These are phyloP conservation scores for Dianthus caryophyllus DNA, from an alignment of 148 eudicot genomes.

Conservation along the genomic window DNA sequence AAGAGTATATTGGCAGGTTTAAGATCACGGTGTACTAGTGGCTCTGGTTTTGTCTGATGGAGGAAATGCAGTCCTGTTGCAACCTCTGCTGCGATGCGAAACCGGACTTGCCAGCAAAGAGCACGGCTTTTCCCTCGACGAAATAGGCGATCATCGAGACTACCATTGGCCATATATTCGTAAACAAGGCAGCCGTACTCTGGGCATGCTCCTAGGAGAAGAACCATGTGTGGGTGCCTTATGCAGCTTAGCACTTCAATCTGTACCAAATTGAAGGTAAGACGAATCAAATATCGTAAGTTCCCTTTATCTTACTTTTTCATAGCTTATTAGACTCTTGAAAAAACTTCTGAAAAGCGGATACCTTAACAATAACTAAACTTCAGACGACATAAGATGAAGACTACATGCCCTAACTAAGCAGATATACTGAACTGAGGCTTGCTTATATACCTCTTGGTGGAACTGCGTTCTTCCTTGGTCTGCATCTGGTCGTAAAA, in stretches of 20 bases:
- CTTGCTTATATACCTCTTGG: conserved; percentile 35
- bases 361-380: no score
- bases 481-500: conserved; percentile 54
- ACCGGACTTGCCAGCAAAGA: conserved; percentile 49
- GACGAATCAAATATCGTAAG: background rate
- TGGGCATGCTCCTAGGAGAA: conserved; percentile 59
- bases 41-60: conserved; percentile 69
- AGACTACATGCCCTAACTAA: no score
- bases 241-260: conserved; percentile 51
- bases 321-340: no score
- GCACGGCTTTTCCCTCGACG: conserved; percentile 39
- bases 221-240: conserved; percentile 54
- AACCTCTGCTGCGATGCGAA: conserved; percentile 48
- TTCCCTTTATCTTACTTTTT: no score
- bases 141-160: conserved; percentile 44
- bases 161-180: conserved; percentile 50
- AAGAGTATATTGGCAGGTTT: conserved; percentile 64
- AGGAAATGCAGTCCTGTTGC: conserved; percentile 52
- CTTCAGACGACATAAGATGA: no score
- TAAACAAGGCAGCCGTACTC: conserved; percentile 54
- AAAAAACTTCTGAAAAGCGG: no score
- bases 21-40: conserved; percentile 64
- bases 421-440: background rate
- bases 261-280: conserved; percentile 30
- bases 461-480: conserved; percentile 54